phyloP scores from a whole-genome alignment of 23 red algal species.

The Gracilariopsis chorda region DNA sequence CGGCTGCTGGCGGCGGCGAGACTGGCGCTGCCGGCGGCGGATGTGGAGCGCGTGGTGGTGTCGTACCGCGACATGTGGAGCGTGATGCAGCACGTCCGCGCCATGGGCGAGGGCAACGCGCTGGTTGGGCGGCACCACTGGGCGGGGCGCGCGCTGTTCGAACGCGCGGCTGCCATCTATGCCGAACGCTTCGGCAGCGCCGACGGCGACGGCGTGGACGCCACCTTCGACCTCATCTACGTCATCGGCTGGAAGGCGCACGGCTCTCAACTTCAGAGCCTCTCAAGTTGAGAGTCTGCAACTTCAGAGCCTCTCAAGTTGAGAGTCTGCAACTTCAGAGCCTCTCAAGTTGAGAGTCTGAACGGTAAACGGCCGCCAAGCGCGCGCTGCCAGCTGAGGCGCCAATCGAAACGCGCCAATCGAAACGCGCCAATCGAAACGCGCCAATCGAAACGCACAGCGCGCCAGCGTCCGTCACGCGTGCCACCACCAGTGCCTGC shows the following conservation, averaged over 20 bases:
- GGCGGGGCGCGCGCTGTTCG: constrained; percentile 55
- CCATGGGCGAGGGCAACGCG: constrained; percentile 89
- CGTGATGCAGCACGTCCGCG: constrained; percentile 81
- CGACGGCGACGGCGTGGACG: constrained; percentile 40
- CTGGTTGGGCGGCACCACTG: constrained; percentile 19
- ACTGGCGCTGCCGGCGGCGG: constrained; percentile 75
- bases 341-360: not conserved
- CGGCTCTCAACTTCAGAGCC: constrained; percentile 7
- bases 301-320: not conserved
- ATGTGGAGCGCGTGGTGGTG: constrained; percentile 76
- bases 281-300: no score
- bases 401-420: not conserved
- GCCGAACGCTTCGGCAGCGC: constrained; percentile 52
- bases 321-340: not conserved
- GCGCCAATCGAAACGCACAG: not conserved
- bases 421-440: not conserved
- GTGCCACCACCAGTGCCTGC: not conserved
- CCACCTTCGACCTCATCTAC: constrained; percentile 88
- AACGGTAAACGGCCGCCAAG: not conserved
- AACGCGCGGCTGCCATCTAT: constrained; percentile 76
- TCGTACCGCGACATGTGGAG: constrained; percentile 66
- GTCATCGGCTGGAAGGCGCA: constrained; percentile 83
- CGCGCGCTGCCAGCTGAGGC: not conserved
- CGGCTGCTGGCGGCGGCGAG: constrained; percentile 47
- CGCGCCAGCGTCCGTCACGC: not conserved